Evolutionary conservation across 805 yeast species (phyloP), one percentile per base, ranked within the genome.

Genomic region (Kodamaea kakaduensis): DNA sequence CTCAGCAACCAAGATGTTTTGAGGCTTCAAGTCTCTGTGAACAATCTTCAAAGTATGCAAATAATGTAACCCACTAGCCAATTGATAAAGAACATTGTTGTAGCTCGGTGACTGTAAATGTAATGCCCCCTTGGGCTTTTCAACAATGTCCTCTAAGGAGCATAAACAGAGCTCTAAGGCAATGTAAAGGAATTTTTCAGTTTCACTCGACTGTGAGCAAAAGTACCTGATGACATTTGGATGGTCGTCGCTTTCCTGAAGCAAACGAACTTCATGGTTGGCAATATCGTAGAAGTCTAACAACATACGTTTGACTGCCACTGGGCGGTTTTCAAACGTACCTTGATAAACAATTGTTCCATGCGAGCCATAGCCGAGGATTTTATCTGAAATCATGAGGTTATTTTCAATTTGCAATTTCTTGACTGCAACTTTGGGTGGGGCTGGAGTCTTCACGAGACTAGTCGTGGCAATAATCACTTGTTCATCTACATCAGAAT

Each of bases 291-390:
- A 90, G 52, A 89, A 93, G 54, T 89, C 96, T 23, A 89, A 70
- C 35, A 93, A 65, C 95, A 93, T 85, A 49, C 97, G 66, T 56
- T 93, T 93, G 5, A 93, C 94, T 0, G 98, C 98, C 5, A 93
- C 98, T 1, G 95, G 96, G 38, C 98, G 71, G 46, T 78, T 81
- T 52, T 90, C 96, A 61, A 89, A 93, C 4, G 77, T 73, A 0
- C 98, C 98, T 52, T 81, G 78, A 53, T 78, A 87, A 1, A 93
- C 98, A 18, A 90, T 87, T 0, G 98, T 93, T 17, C 98, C 98
- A 48, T 89, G 96, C 1, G 96, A 86, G 1, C 98, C 98, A 55
- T 86, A 87, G 1, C 98, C 98, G 33, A 93, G 61, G n/a, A 88
- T 73, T 18, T 72, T 76, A 43, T 83, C 83, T 0, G 94, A 76